Percentiles rank a stretch among this genome's conserved stretches.
Evolutionary conservation across 73 alveolate genomes (phyloP).

Genomic region (Paramecium sonneborni): DNA sequence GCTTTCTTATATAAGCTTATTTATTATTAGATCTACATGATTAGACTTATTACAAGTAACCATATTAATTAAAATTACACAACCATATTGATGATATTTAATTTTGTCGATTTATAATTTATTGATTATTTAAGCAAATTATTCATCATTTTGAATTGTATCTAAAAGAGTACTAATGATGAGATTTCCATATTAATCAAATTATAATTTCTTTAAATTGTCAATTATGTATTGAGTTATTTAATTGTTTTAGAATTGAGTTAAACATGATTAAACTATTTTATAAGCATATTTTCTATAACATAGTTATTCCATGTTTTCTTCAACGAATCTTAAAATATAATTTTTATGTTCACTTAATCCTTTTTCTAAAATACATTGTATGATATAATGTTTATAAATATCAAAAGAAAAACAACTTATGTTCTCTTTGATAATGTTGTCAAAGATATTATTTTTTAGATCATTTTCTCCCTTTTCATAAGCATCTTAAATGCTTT

Average conservation of each 20-base stretch:
- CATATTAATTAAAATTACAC: background rate
- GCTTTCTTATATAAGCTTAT: background rate
- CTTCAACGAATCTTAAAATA: background rate
- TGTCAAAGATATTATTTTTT: background rate
- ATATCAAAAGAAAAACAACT: background rate
- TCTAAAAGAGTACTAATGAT: background rate
- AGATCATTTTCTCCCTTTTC: background rate
- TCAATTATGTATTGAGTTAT: background rate
- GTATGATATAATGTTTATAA: slow-evolving; percentile 11
- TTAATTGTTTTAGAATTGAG: background rate
- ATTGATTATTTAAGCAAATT: background rate
- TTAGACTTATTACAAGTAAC: background rate
- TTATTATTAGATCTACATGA: background rate
- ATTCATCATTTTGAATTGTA: background rate
- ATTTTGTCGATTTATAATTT: background rate
- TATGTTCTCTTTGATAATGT: background rate
- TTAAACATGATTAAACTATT: background rate
- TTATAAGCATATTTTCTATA: slow-evolving; percentile 3
- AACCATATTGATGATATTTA: slow-evolving; percentile 29
- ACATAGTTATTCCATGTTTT: background rate
- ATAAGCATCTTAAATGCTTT: background rate
- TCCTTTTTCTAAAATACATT: background rate
- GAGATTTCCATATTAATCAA: background rate
- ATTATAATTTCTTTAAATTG: background rate
- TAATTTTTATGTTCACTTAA: background rate